Conservation (phyloP, 352 stramenopile genomes). For the Phytophthora brassicae region DNA sequence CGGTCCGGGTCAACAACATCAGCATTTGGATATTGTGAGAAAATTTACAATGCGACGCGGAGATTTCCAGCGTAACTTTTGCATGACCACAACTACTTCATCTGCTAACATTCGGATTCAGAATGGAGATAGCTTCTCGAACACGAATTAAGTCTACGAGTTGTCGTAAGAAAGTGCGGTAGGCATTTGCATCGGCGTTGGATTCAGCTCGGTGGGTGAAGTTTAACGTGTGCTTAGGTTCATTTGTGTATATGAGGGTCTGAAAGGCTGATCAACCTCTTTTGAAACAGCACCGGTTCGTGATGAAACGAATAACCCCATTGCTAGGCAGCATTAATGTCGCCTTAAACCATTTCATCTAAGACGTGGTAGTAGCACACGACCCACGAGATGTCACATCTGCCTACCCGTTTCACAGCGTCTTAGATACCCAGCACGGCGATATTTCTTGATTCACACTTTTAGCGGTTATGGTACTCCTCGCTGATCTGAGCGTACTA, state of each 20-base stretch:
- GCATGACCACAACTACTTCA: constrained; percentile 34
- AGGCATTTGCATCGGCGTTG: constrained; percentile 36
- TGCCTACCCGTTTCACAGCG: constrained; percentile 5
- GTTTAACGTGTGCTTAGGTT: no score
- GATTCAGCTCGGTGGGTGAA: no score
- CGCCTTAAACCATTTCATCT: neutral
- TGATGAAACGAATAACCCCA: no score
- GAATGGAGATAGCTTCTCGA: constrained; percentile 53
- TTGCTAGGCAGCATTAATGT: neutral
- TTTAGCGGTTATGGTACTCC: no score
- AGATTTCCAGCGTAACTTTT: constrained; percentile 55
- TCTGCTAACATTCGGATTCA: constrained; percentile 57
- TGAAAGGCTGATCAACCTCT: neutral
- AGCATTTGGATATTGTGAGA: constrained; percentile 52
- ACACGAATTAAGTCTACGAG: constrained; percentile 32
- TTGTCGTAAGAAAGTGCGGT: constrained; percentile 44
- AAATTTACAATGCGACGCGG: constrained; percentile 40
- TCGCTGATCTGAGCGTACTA: neutral
- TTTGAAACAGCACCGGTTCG: no score
- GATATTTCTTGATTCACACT: no score
- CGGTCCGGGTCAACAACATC: constrained; percentile 66
- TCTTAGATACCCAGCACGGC: constrained; percentile 1
- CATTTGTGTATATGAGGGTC: constrained; percentile 38
- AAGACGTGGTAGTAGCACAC: neutral
- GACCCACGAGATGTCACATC: neutral